A percentile compares a stretch with the other conserved stretches of the same genome.
Conservation (phyloP, 2,329 filamentous ascomycete genomes). For the Fusarium pseudonygamai region DNA sequence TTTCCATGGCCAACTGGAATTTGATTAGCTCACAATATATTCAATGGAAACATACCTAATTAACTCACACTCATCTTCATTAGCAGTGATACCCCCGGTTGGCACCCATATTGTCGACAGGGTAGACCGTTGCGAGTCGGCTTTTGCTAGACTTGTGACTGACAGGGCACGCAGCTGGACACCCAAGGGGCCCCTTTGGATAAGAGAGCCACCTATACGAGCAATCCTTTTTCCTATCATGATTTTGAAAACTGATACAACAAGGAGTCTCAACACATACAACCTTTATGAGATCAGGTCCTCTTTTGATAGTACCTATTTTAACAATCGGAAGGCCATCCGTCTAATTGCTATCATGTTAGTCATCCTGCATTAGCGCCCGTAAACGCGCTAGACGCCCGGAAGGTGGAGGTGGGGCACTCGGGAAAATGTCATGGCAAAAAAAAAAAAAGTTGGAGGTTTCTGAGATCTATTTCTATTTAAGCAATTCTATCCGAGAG, state of each 20-base stretch:
- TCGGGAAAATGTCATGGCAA: conserved; percentile 27
- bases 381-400: conserved; percentile 35
- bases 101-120: conserved; percentile 84
- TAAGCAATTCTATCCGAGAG: conserved; percentile 33
- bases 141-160: conserved; percentile 47
- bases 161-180: conserved; percentile 37
- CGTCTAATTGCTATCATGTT: conserved; percentile 2
- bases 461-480: conserved; percentile 14
- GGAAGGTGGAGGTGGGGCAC: conserved; percentile 28
- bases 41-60: background rate
- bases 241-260: background rate
- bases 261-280: background rate
- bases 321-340: conserved; percentile 12
- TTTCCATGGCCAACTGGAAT: conserved; percentile 69
- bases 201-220: conserved; percentile 12
- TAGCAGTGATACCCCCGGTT: conserved; percentile 72
- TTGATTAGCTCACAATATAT: conserved; percentile 29
- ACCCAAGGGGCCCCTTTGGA: conserved; percentile 6
- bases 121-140: conserved; percentile 43
- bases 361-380: conserved; percentile 20
- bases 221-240: conserved; percentile 33
- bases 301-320: conserved; percentile 8
- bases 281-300: background rate
- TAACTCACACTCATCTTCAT: conserved; percentile 61
- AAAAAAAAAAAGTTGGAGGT: conserved; percentile 41